Conservation (phyloP, 2,329 filamentous ascomycete genomes). For the Dissoconium aciculare region DNA sequence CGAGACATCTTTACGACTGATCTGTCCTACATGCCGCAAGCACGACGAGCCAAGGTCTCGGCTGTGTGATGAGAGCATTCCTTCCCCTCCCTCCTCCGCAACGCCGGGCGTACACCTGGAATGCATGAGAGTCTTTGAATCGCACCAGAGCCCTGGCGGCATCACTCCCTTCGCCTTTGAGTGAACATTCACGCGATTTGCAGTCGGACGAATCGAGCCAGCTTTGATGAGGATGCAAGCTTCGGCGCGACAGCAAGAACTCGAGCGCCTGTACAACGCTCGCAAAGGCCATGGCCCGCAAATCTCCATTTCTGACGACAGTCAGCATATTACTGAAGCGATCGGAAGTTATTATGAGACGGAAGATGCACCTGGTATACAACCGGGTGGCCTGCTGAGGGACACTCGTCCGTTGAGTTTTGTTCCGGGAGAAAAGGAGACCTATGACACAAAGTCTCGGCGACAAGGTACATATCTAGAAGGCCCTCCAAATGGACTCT, state of each 20-base stretch:
- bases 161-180: no score
- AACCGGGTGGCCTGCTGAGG: conserved; percentile 23
- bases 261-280: conserved; percentile 25
- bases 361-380: conserved; percentile 19
- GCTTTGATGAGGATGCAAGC: conserved; percentile 1
- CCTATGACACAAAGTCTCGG: conserved; percentile 22
- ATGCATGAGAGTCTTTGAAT: no score
- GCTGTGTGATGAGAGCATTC: no score
- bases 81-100: no score
- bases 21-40: no score
- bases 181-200: no score
- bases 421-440: conserved; percentile 42
- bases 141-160: no score
- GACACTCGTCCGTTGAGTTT: conserved; percentile 62
- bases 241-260: conserved; percentile 29
- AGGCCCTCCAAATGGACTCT: conserved; percentile 8
- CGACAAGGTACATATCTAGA: conserved; percentile 19
- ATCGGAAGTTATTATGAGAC: conserved; percentile 77
- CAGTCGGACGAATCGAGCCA: no score
- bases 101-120: no score
- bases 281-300: conserved; percentile 36
- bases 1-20: no score
- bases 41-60: no score
- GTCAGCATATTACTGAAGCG: conserved; percentile 85
- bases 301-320: conserved; percentile 68